Evolutionary conservation across 208 protist species (phyloP).

Genomic region (Endotrypanum monterogeii): DNA sequence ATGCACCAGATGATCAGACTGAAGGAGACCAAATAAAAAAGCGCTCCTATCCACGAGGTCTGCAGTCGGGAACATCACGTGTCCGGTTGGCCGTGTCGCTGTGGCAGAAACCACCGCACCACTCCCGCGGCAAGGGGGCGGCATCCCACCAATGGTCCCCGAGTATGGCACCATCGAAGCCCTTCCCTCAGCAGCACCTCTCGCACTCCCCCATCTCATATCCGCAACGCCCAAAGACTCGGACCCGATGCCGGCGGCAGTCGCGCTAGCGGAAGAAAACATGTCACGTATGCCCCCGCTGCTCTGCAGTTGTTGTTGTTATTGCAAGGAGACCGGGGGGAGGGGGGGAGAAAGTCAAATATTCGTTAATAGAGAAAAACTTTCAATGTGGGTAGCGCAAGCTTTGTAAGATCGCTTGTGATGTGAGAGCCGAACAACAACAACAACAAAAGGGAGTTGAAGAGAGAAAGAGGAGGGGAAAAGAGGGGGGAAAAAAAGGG

Average conservation of each 20-base stretch:
- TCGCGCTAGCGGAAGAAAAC: neutral
- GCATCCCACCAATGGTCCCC: neutral
- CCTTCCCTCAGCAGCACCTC: neutral
- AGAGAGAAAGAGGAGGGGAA: too few relatives aligned
- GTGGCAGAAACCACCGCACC: neutral
- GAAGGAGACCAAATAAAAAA: constrained; percentile 25
- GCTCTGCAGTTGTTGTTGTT: neutral
- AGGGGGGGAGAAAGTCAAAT: too few relatives aligned
- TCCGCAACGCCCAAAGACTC: neutral
- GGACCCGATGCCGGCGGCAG: neutral
- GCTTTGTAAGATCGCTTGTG: too few relatives aligned
- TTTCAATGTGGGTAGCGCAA: too few relatives aligned
- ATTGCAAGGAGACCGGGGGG: neutral
- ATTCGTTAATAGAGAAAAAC: too few relatives aligned
- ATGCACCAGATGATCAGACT: constrained; percentile 18
- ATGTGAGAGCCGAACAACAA: too few relatives aligned
- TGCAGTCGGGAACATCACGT: neutral
- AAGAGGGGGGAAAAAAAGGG: neutral
- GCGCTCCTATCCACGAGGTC: constrained; percentile 26
- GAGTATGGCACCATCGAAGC: neutral
- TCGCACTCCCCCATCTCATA: neutral
- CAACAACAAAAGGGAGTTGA: too few relatives aligned
- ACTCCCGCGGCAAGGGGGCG: neutral
- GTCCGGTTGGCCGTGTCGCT: neutral
- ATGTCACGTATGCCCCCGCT: neutral